These are phyloP conservation scores for Eleusine indica DNA, from an alignment of 176 grass and related monocot species.

Conservation along the genomic window DNA sequence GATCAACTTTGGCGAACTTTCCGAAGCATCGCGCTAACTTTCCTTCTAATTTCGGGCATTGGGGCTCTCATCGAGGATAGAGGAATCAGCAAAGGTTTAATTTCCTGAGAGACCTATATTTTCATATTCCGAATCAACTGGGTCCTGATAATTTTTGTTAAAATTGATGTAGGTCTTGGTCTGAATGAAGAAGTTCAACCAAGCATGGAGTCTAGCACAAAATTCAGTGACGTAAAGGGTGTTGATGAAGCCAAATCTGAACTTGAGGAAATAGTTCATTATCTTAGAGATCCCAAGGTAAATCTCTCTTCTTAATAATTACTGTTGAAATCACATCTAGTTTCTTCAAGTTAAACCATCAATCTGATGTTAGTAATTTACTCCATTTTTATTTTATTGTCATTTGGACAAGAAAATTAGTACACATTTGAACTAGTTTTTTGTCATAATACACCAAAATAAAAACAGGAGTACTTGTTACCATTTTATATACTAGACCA, in stretches of 20 bases:
- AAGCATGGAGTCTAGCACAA: conserved; percentile 86
- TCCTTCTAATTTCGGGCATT: conserved; percentile 97
- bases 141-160: conserved; percentile 15
- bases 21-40: conserved; percentile 88
- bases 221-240: conserved; percentile 98
- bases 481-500: neutral
- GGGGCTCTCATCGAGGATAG: conserved; percentile 95
- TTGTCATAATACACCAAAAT: too few relatives aligned
- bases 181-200: conserved; percentile 97
- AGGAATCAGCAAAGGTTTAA: conserved; percentile 95
- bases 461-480: too few relatives aligned
- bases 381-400: too few relatives aligned
- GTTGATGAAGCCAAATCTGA: conserved; percentile 97
- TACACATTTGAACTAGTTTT: too few relatives aligned
- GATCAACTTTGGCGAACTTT: conserved; percentile 95
- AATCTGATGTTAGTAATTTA: neutral
- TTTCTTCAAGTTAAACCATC: neutral
- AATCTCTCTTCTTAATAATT: neutral
- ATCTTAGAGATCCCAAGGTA: conserved; percentile 97
- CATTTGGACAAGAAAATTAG: too few relatives aligned
- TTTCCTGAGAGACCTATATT: conserved; percentile 44
- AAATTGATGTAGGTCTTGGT: conserved; percentile 77
- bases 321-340: neutral
- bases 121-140: conserved; percentile 22
- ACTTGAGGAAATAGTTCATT: conserved; percentile 99